Percentiles rank a stretch among this genome's conserved stretches.
Evolutionary conservation across 2,329 filamentous ascomycete genomes (phyloP).

Genomic region (Phaeosphaeria sp.): DNA sequence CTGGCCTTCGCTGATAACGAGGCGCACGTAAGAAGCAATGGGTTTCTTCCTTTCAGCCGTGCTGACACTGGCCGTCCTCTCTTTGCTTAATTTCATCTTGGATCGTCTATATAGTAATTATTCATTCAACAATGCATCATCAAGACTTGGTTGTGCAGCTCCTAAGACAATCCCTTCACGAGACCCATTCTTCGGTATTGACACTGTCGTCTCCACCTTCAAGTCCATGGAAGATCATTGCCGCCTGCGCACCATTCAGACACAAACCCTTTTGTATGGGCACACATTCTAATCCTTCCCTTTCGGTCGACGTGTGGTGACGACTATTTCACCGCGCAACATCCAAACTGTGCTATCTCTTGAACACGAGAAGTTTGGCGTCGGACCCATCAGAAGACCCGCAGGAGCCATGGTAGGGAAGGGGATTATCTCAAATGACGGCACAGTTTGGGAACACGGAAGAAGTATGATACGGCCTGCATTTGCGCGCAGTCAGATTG

Average conservation of each 20-base stretch:
- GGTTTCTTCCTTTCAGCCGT: not conserved
- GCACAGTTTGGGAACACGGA: conserved; percentile 10
- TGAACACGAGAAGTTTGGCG: conserved; percentile 18
- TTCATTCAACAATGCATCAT: conserved; percentile 1
- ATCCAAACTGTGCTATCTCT: conserved; percentile 15
- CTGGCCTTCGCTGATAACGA: not conserved
- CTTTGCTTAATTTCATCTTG: not conserved
- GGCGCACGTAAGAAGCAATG: not conserved
- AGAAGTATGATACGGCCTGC: conserved; percentile 18
- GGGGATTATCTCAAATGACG: conserved; percentile 21
- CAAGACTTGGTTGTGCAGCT: not conserved
- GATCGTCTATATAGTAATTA: not conserved
- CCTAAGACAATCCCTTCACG: conserved; percentile 8
- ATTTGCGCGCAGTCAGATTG: conserved; percentile 18
- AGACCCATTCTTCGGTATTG: conserved; percentile 14
- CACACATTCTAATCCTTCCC: conserved; percentile 17
- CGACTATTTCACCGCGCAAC: conserved; percentile 14
- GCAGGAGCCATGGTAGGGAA: conserved; percentile 14
- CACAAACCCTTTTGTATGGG: conserved; percentile 6
- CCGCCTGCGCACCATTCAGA: conserved; percentile 1
- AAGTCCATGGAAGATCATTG: conserved; percentile 2
- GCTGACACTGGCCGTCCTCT: not conserved
- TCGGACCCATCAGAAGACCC: conserved; percentile 9
- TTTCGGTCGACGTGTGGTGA: conserved; percentile 15
- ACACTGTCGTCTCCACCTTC: conserved; percentile 6